Evolutionary conservation across 805 yeast genomes (phyloP), one percentile per base, ranked within the genome.

Genomic region (Candida sphagnicola): DNA sequence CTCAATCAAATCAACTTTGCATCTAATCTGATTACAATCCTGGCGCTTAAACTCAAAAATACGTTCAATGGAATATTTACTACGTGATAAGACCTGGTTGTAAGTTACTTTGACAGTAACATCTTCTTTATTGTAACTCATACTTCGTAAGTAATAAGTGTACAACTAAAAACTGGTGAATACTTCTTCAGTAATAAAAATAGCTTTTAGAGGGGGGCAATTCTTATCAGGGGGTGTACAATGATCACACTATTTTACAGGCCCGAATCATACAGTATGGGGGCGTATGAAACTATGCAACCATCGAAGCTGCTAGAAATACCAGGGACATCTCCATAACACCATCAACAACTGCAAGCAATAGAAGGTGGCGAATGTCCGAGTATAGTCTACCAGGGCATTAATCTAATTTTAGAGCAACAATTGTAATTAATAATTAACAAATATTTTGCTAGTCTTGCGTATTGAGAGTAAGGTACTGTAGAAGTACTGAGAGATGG

Each of bases 61-160:
- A 32, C 38, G 31, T 14, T 47, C 51, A 34, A 33, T 24, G 16
- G 37, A 30, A 15, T 32, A 31, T 15, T 39, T 31, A 13, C 30
- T 17, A 8, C 35, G 35, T 18, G 37, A 12, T 8, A 25, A 17
- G 5, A 34, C 18, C 34, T 39, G 40, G 33, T 41, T 45, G 19
- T 42, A 37, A 3, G 45, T 40, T 12, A 40, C 40, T 34, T 42
- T 50, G 12, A 50, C 32, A 12, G 44, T 43, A 19, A 50, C 40
- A 11, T 30, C 16, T 13, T 28, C 38, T 18, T 19, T 35, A 13
- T 38, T 36, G 16, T 31, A 13, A 38, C 38, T 33, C 45, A 41
- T 44, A n/a, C 24, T 21, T 21, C 8, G 10, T 10, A 10, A 21
- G 10, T 6, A 6, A 6, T 6, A 21, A 21, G 6, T 21, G 10